Evolutionary conservation across 768 basidiomycete genomes (phyloP).

Genomic region (Ramaria sp.): DNA sequence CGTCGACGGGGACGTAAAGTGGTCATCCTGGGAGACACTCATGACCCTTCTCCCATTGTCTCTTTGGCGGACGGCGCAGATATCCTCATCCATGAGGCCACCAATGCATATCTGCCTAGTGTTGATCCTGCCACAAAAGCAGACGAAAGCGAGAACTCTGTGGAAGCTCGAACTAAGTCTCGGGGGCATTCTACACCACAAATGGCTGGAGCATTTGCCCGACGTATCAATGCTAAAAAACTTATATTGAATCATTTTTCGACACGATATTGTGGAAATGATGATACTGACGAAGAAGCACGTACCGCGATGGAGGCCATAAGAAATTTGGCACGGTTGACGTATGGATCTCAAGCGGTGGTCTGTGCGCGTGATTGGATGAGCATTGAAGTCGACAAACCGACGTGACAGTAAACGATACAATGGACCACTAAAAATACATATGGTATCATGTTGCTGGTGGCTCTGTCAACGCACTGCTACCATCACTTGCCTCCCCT

Average conservation of each 20-base stretch:
- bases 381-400: constrained; percentile 47
- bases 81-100: constrained; percentile 22
- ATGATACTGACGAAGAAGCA: constrained; percentile 38
- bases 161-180: constrained; percentile 12
- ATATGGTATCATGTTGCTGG: constrained; percentile 39
- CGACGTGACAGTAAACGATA: constrained; percentile 13
- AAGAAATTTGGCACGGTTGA: constrained; percentile 38
- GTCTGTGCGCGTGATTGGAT: constrained; percentile 67
- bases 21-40: constrained; percentile 20
- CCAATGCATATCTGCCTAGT: constrained; percentile 20
- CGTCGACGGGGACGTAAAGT: constrained; percentile 31
- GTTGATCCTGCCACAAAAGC: constrained; percentile 12
- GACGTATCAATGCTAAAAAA: constrained; percentile 10
- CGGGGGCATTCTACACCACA: constrained; percentile 23
- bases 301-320: constrained; percentile 55
- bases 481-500: constrained; percentile 75
- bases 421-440: constrained; percentile 8
- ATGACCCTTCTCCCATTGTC: constrained; percentile 16
- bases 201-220: constrained; percentile 20
- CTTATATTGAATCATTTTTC: constrained; percentile 21
- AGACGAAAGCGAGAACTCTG: constrained; percentile 8
- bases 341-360: constrained; percentile 43
- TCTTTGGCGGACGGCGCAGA: constrained; percentile 12
- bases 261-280: constrained; percentile 59
- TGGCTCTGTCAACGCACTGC: constrained; percentile 67